Evolutionary conservation across 1,284 basidiomycete genomes (phyloP), one percentile per base, ranked within the genome.

Genomic region (Rhodotorula sp.): DNA sequence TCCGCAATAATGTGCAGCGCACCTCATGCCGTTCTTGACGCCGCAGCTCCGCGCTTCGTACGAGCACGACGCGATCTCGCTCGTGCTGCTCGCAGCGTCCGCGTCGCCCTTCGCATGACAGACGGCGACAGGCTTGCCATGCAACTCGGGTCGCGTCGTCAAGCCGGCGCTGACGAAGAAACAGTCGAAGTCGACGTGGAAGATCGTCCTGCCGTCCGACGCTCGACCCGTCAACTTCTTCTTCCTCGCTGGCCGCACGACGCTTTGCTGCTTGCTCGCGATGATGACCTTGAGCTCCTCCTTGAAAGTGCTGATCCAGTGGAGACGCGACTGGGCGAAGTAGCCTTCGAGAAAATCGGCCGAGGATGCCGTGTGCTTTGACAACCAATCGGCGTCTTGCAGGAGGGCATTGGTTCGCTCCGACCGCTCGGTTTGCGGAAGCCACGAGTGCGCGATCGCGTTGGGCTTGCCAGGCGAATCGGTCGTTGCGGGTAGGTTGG

Each of bases 111-210:
- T 88, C 5, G 92, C 92, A 81, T 99, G 95, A 78, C 95, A 99
- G 0, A 99, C 96, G 0, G 94, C 94, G 3, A 90, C 88, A 0
- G 95, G 91, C 78, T 90, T 91, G 1, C 92, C 92, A 62, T 86
- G 87, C 52, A 95, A 80, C 68, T 94, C 85, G 0, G 91, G 91
- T 0, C 91, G 83, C 63, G 84, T 86, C 5, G 90, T 83, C 57
- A 95, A 80, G 0, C 92, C 91, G n/a, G 89, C 93, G 1, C 90
- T 88, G 18, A 97, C 94, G 78, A 99, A 99, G 84, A 98, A 99
- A 77, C 89, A 92, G 79, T 99, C 95, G 77, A 99, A 98, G 80
- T 97, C 94, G 77, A 92, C 91, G 77, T 97, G 94, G 86, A 96
- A 89, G 76, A 95, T 89, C 24, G 91, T 86, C 20, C 86, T 84